Evolutionary conservation across 331 rosid genomes (phyloP), one percentile per base, ranked within the genome.

Genomic region (Malus hybrid): DNA sequence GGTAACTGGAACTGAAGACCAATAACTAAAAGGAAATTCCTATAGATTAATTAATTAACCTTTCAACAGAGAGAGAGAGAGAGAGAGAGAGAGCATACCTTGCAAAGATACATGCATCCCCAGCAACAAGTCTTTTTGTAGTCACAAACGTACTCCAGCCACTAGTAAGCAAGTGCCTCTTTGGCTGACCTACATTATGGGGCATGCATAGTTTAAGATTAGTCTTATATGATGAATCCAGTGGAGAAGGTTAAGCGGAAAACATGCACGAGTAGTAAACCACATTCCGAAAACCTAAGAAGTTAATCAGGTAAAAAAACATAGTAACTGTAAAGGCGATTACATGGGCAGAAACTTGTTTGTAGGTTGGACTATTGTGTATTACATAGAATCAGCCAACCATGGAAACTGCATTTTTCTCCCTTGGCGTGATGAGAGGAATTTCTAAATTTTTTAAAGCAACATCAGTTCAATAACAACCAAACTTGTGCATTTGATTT

Each of bases 121-220:
- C 92, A 22, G 92, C 77, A 77, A 57, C 78, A 72, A 90, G 93
- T 60, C 80, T 90, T 79, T 90, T 92, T 24, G 92, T 68, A 58
- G 80, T 80, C 6, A 88, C 85, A 65, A 92, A 92, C 52, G 81
- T 81, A 82, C 88, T 92, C 97, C 93, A 92, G 30, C 93, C 93
- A 71, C 86, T 83, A 8, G 96, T 92, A 74, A 92, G 86, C 82
- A 90, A 77, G 82, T 92, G 93, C 72, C 90, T 79, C 85, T 71
- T 90, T 9, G 96, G 89, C 66, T 86, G 80, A 76, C 92, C 97
- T 92, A 86, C 75, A 68, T 53, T 75, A 68, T 33, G 16, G 77
- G 20, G 79, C 6, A 77, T 53, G 36, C 50, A 77, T 67, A 16
- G 66, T 67, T 63, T 36, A 46, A 52, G 46, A 32, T 18, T 64